Evolutionary conservation across 495 filamentous ascomycete genomes (phyloP), one percentile per base, ranked within the genome.

Genomic region (Aspergillus affinis): DNA sequence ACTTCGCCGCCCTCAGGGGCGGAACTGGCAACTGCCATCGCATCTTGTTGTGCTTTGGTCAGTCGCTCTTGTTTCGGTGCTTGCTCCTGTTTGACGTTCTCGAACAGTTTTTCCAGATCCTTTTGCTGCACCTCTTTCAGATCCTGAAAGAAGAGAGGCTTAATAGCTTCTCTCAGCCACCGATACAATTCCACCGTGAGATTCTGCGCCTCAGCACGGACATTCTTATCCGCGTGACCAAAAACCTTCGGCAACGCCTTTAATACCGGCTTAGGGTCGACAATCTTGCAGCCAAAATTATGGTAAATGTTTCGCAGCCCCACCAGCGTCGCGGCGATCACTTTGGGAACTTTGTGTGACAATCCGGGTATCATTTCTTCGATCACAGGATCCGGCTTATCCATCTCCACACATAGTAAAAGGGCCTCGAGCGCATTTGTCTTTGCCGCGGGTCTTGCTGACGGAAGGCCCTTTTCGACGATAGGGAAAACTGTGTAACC

Each of bases 141-240:
- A 47, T 98, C 95, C 47, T 84, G 84, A 91, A 93, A 99, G 70
- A 99, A 99, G 70, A 97, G 86, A 18, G 93, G 91, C 71, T 99
- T 99, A 83, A 99, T 98, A 2, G 93, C 95, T 57, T 99, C 95
- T 60, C 91, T 88, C 30, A 99, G 82, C 95, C 95, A 99, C 71
- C 95, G 81, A 74, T 98, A 99, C 48, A 99, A 84, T 66, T 98
- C 95, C 52, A 97, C 93, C 0, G 92, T 88, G 29, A 99, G 79
- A 63, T 89, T 92, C 52, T 94, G 93, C 27, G 91, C 90, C 74
- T 98, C 95, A 1, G 93, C 92, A 67, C 95, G 88, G 15, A 99
- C 95, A 70, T 97, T 98, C 73, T 99, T 99, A 81, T 99, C 95
- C 5, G 95, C 93, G 72, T 98, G 94, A 15, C 91, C 90, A 64